Evolutionary conservation across 306 rosid genomes (phyloP), one percentile per base, ranked within the genome.

Genomic region (Pyrus pyrifolia): DNA sequence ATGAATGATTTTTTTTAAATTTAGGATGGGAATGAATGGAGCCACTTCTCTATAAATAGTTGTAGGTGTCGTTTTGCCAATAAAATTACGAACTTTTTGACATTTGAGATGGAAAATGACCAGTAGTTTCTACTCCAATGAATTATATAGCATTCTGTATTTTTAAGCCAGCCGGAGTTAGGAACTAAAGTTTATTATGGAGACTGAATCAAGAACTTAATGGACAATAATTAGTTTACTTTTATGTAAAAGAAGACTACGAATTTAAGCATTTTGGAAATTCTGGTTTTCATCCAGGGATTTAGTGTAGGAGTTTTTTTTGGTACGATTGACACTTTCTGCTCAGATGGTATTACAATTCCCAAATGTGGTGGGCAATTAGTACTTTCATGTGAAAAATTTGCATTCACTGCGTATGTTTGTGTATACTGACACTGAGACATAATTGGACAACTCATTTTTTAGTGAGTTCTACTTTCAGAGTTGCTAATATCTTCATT

Each of bases 401-500:
- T 44, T 63, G 33, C 73, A 31, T 55, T 38, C 51, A 65, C 46
- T 52, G 62, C 30, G 17, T 62, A 40, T 66, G 30, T 30, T 62
- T 2, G 52, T 60, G 40, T 46, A 40, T 69, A 38, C 33, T 31
- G 46, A 62, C 46, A 35, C 55, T 22, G 46, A 62, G 61, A 66
- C 55, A 57, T 49, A n/a, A 80, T 74, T 75, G 77, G 49, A 44
- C 21, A 58, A 49, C 66, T 71, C 76, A 57, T 5, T 8, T 23
- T 53, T 52, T 52, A 57, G 12, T 72, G 59, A 35, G 18, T 18
- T 19, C 44, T 44, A 38, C 18, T 69, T 67, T 80, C 11, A 53
- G 52, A 45, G 76, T 83, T 75, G 70, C 67, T 79, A 71, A 76
- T 42, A 74, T 67, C 67, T 76, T 68, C 59, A 51, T 75, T 82